Evolutionary conservation across 371 early-diverging fungal species (phyloP), one percentile per base, ranked within the genome.

Genomic region (Lichtheimia corymbifera): DNA sequence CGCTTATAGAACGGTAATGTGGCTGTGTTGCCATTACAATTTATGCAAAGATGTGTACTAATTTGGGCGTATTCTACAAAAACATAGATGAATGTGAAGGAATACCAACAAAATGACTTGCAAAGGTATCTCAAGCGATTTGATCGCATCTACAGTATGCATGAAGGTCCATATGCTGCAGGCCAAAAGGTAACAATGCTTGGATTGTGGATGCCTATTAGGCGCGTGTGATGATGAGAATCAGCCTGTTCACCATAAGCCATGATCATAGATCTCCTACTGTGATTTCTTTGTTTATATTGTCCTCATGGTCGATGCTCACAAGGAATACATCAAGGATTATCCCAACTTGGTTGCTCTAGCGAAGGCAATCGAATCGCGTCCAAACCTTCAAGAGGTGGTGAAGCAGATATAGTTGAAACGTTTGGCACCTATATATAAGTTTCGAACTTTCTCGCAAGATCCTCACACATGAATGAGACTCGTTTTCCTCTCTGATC

Each of bases 281-380:
- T 59, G 55, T 25, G 74, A 73, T 44, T 73, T 73, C 52, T 15
- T 65, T 4, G 35, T 73, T 6, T 73, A 61, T 28, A 58, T 58
- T 53, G 17, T 49, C 4, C 49, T 62, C 18, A 51, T 51, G 14
- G 57, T 56, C 12, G 54, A 62, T 20, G 18, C 17, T 7, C 35
- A 47, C 25, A 35, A 13, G 17, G 45, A 54, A 4, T 40, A 15
- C 22, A 22, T 42, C 56, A 22, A 58, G 59, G 15, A 7, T 13
- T 62, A 56, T 42, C 55, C 63, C n/a, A 50, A 51, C 50, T 15
- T 62, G 44, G 56, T 50, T 42, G 47, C 49, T 14, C 51, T 62
- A 24, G 43, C 27, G 12, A 43, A 45, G 18, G 45, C 57, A 0
- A 40, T 27, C 14, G 57, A 56, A 45, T n/a, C 17, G 24, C 44